Conservation (phyloP, 2,329 filamentous ascomycete species). For the Elsinoe australis region DNA sequence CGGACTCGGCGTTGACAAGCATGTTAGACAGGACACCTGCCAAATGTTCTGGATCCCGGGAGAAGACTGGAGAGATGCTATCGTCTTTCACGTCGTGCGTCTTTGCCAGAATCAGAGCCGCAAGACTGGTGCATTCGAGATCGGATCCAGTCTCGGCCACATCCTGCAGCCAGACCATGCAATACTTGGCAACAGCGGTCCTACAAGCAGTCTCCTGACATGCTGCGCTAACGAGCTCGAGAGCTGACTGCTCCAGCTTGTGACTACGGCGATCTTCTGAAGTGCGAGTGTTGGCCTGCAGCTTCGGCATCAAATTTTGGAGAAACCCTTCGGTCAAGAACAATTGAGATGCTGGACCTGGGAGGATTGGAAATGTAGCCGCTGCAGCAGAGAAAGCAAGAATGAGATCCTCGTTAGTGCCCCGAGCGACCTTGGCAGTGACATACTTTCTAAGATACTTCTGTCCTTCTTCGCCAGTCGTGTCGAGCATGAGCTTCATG, state of each 20-base stretch:
- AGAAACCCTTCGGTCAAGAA: conserved; percentile 89
- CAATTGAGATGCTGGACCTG: conserved; percentile 63
- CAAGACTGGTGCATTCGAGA: conserved; percentile 44
- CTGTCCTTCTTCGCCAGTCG: conserved; percentile 62
- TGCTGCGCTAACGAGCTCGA: conserved; percentile 86
- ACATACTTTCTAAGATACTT: conserved; percentile 66
- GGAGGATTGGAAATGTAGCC: conserved; percentile 76
- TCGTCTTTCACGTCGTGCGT: conserved; percentile 28
- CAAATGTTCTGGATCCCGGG: conserved; percentile 38
- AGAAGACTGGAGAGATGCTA: neutral
- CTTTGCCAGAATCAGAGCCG: conserved; percentile 50
- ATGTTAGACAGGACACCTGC: conserved; percentile 55
- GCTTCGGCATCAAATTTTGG: conserved; percentile 63
- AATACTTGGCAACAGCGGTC: conserved; percentile 76
- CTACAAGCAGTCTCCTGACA: conserved; percentile 79
- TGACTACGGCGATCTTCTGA: conserved; percentile 61
- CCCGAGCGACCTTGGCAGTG: conserved; percentile 59
- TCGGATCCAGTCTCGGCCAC: conserved; percentile 67
- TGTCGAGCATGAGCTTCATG: conserved; percentile 74
- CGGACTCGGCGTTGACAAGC: conserved; percentile 50
- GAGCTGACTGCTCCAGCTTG: conserved; percentile 74
- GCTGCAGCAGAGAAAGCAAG: conserved; percentile 89
- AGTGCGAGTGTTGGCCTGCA: conserved; percentile 51
- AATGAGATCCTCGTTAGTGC: conserved; percentile 80
- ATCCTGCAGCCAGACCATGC: conserved; percentile 78